phyloP scores from a whole-genome alignment of 345 rosid genomes.

The Acer saccharum region DNA sequence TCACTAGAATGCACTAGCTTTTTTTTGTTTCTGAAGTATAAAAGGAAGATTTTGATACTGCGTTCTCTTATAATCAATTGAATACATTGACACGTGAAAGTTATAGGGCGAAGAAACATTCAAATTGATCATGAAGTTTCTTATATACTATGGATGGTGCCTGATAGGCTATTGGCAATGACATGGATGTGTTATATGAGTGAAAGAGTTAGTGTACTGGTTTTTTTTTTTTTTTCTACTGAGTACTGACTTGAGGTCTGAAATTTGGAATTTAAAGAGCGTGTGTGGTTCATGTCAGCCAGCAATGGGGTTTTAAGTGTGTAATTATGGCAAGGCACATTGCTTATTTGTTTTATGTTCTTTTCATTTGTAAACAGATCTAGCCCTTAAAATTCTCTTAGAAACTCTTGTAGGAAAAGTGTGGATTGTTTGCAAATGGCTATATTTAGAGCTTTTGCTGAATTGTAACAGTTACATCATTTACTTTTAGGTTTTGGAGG shows the following conservation, averaged over 20 bases:
- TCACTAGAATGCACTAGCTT: background rate
- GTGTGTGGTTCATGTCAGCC: background rate
- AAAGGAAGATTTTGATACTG: conserved; percentile 5
- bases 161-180: conserved; percentile 1
- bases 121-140: background rate
- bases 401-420: background rate
- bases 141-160: background rate
- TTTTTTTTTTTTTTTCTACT: background rate
- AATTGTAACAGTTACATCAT: conserved; percentile 13
- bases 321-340: background rate
- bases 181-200: background rate
- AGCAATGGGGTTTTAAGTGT: background rate
- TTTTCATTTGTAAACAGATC: background rate
- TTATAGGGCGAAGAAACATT: background rate
- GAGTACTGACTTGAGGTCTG: no score
- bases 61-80: background rate
- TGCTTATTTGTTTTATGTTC: background rate
- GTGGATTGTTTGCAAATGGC: background rate
- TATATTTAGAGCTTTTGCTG: background rate
- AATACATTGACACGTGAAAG: background rate
- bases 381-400: background rate
- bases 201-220: background rate
- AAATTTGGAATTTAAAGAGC: no score
- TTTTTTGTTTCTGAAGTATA: conserved; percentile 6
- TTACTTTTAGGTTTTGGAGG: conserved; percentile 87